Evolutionary conservation across 1,139 yeast species (phyloP), one percentile per base, ranked within the genome.

Genomic region (Torulaspora globosa): DNA sequence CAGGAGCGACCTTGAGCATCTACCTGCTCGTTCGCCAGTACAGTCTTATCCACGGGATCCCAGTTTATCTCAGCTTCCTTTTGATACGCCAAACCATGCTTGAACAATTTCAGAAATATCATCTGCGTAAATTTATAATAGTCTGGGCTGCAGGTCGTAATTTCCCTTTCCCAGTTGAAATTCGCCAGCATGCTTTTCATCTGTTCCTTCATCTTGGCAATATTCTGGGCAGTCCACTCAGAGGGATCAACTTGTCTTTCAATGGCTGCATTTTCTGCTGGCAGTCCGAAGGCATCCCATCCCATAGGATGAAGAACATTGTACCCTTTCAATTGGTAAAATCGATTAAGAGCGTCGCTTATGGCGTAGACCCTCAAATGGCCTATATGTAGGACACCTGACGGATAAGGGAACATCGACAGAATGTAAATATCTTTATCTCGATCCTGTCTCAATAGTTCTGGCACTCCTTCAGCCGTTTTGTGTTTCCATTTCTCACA

Each of bases 211-310:
- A 92, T 92, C 55, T 80, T 84, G 1, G 66, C 69, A 19, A 92
- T 89, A 62, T 92, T 92, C 8, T 72, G 59, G 37, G 71, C 72
- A 0, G 98, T 92, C 98, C 98, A 92, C 0, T 68, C 74, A 0
- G 79, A 78, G 0, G 98, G 97, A 53, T 80, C 80, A 12, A 86
- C 74, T 0, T 82, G 81, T 52, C 95, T 70, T 62, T 90, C 96
- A 26, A 87, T 81, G 0, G 98, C 98, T 0, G 98, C 98, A 66
- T 92, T 92, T 63, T 92, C 98, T 0, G 98, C 98, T 0, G 98
- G 98, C 33, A 92, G 72, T 0, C 98, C 98, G 72, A 92, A 92
- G 0, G 97, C 96, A 71, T 92, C 98, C 97, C 97, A 92, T 0
- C 98, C 98, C 95, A 92, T 90, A 0, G 98, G 97, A 63, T 92